Percentiles rank a stretch among this genome's conserved stretches.
These are phyloP conservation scores for Solanum etuberosum DNA, from an alignment of 257 asterid genomes.

Conservation along the genomic window DNA sequence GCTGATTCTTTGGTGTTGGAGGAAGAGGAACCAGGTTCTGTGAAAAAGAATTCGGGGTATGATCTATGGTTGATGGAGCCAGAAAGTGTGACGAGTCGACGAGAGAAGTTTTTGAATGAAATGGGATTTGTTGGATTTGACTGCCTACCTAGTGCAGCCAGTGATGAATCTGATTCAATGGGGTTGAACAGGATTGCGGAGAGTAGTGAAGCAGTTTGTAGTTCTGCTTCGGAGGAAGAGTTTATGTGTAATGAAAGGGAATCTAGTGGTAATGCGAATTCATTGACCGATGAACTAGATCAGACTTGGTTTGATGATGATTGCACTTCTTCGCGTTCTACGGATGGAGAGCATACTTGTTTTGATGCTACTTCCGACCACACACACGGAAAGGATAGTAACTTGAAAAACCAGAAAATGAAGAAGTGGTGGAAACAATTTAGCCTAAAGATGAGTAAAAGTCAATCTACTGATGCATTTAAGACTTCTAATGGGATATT, in stretches of 20 bases:
- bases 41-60: slow-evolving; percentile 13
- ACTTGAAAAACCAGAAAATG: slow-evolving; percentile 22
- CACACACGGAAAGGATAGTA: not conserved
- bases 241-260: slow-evolving; percentile 22
- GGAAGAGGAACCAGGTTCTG: slow-evolving; percentile 26
- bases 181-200: slow-evolving; percentile 11
- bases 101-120: slow-evolving; percentile 21
- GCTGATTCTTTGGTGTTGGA: slow-evolving; percentile 28
- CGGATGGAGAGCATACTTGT: not conserved
- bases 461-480: not conserved
- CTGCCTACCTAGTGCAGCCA: not conserved
- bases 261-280: slow-evolving; percentile 39
- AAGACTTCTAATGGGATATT: slow-evolving; percentile 5
- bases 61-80: slow-evolving; percentile 66
- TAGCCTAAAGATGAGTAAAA: slow-evolving; percentile 19
- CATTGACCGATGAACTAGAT: slow-evolving; percentile 29
- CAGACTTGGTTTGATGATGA: slow-evolving; percentile 23
- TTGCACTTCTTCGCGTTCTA: not conserved
- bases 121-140: slow-evolving; percentile 38
- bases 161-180: slow-evolving; percentile 3
- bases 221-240: slow-evolving; percentile 13
- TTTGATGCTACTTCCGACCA: not conserved
- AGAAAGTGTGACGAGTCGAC: slow-evolving; percentile 45
- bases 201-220: slow-evolving; percentile 14
- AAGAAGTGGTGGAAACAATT: slow-evolving; percentile 47